Percentiles rank a stretch among this genome's conserved stretches.
Evolutionary conservation across 78 protist species (phyloP).

Genomic region (Dictyostelium firmibasis): DNA sequence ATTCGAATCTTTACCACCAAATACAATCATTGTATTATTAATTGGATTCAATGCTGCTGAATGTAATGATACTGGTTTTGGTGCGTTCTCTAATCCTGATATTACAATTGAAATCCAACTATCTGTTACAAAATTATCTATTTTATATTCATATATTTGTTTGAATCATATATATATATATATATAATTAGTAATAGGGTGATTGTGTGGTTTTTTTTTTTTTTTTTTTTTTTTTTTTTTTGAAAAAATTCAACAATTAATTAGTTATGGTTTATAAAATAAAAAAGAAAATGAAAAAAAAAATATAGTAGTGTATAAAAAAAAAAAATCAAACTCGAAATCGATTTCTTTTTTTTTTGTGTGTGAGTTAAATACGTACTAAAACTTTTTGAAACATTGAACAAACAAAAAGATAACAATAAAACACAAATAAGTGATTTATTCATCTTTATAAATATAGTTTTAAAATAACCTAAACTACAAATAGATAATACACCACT

Average conservation of each 20-base stretch:
- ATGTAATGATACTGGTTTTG: conserved; percentile 28
- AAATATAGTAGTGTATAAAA: no score
- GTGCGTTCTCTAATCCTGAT: conserved; percentile 10
- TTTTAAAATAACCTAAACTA: not conserved
- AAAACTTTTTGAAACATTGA: not conserved
- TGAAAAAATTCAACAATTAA: no score
- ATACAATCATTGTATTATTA: conserved; percentile 36
- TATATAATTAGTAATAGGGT: no score
- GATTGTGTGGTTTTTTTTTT: no score
- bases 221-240: no score
- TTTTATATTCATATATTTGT: not conserved
- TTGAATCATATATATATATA: no score
- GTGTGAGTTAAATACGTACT: not conserved
- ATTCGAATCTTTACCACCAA: conserved; percentile 22
- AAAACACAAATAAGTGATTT: not conserved
- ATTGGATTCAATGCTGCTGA: conserved; percentile 41
- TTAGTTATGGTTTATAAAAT: no score
- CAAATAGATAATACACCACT: not conserved
- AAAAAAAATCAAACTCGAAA: no score
- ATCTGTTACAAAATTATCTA: conserved; percentile 55
- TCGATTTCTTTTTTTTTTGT: not conserved
- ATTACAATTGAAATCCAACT: conserved; percentile 44
- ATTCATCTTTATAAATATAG: not conserved
- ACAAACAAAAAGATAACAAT: not conserved
- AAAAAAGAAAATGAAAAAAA: not conserved